Evolutionary conservation across 495 filamentous ascomycete genomes (phyloP), one percentile per base, ranked within the genome.

Genomic region (Trichoderma orchidacearum): DNA sequence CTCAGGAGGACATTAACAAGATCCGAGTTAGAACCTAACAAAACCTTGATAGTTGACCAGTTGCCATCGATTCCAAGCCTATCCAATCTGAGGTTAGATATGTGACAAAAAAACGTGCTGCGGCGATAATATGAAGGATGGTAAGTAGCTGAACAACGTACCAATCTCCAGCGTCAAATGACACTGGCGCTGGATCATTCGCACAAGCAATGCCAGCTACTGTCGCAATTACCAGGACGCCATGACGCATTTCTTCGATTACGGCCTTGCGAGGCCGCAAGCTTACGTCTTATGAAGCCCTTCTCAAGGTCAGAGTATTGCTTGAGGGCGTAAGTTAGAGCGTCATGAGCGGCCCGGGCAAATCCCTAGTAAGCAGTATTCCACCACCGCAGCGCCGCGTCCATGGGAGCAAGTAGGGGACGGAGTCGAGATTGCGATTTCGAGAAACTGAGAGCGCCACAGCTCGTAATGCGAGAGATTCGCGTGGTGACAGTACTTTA

Each of bases 1-100:
- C 73, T 79, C 53, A 76, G 67, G 35, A 78, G 68, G 38, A 80
- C 69, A 58, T 79, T 72, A 1, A 81, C 60, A 58, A 75, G 71
- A 60, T 82, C 78, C n/a, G 69, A 65, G 27, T 75, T 72, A 7
- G 70, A 70, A 32, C 80, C 80, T 11, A 82, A 66, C 53, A 74
- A 73, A 41, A 84, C 62, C 7, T 74, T 69, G 52, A 81, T 63
- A 11, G 70, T 66, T 9, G 72, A 75, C 72, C 72, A 80, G 58
- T 65, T 67, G 23, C 72, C 71, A 54, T 75, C 72, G 51, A 68
- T 61, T 3, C 70, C 72, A 59, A 70, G 66, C 70, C 71, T 70
- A 59, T 21, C 13, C 41, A 28, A 18, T 8, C 15, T 13, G 8
- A 48, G 9, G 21, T 48, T 13, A 48, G 41, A 9, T 27, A 28